Evolutionary conservation across 768 basidiomycete species (phyloP).

Genomic region (Lactarius sp.): DNA sequence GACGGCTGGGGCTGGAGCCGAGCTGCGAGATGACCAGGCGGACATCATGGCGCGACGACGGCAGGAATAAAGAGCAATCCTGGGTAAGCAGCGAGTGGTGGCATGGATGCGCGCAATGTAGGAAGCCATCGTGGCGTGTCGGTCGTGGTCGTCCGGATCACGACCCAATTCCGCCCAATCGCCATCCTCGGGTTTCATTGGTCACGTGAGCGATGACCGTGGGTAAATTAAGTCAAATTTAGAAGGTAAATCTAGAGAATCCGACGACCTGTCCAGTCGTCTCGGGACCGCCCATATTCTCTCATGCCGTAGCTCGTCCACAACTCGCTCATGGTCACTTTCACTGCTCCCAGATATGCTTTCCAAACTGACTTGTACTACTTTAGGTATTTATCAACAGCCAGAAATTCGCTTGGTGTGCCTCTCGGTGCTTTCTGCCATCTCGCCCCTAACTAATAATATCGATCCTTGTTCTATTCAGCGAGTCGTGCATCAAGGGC

Average conservation of each 20-base stretch:
- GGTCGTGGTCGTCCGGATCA: too few relatives aligned
- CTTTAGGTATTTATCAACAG: slow-evolving; percentile 25
- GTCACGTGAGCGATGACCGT: neutral
- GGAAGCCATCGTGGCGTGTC: slow-evolving; percentile 4
- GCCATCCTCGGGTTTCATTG: neutral
- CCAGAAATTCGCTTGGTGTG: slow-evolving; percentile 26
- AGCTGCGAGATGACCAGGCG: slow-evolving; percentile 43
- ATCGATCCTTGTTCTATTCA: neutral
- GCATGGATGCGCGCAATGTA: slow-evolving; percentile 17
- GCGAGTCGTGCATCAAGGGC: slow-evolving; percentile 27
- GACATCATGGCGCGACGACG: slow-evolving; percentile 64
- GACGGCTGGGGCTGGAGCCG: slow-evolving; percentile 27
- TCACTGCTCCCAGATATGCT: neutral
- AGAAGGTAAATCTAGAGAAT: neutral
- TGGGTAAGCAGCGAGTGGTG: slow-evolving; percentile 12
- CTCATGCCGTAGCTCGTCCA: neutral
- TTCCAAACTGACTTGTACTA: neutral
- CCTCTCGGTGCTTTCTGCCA: neutral
- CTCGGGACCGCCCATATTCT: neutral
- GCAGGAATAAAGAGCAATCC: slow-evolving; percentile 25
- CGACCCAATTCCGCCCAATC: neutral
- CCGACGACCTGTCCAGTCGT: neutral
- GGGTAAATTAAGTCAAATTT: neutral
- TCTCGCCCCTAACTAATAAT: neutral
- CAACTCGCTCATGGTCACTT: slow-evolving; percentile 13